Percentiles rank a stretch among this genome's conserved stretches.
Conservation (phyloP, 192 early-diverging fungal species). For the Backusella sp. region DNA sequence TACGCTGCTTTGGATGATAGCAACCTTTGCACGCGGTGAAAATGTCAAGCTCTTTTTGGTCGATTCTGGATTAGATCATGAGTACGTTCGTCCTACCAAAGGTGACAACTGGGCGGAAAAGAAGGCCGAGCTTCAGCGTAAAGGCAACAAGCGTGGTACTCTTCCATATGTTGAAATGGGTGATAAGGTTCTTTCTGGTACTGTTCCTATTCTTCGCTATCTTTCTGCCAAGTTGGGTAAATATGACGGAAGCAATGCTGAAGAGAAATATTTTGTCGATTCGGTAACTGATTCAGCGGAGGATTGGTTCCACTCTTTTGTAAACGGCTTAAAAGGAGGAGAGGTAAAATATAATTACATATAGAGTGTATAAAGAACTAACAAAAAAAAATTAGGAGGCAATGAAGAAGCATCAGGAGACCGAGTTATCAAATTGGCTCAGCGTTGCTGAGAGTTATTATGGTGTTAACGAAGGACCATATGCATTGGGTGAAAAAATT, state of each 20-base stretch:
- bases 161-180: neutral
- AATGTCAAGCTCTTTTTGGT: neutral
- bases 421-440: neutral
- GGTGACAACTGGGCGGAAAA: neutral
- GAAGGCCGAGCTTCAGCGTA: neutral
- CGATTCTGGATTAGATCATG: neutral
- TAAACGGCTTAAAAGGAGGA: neutral
- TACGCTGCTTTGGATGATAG: neutral
- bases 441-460: neutral
- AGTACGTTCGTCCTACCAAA: neutral
- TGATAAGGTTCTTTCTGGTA: neutral
- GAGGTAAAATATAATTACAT: neutral
- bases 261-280: neutral
- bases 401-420: neutral
- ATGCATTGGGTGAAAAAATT: neutral
- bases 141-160: neutral
- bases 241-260: neutral
- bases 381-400: neutral
- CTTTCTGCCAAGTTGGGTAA: slow-evolving; percentile 2
- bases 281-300: neutral
- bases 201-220: slow-evolving; percentile 3
- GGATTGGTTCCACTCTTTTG: neutral
- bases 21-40: neutral
- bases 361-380: neutral
- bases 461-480: neutral